Percentiles rank a stretch among this genome's conserved stretches.
phyloP scores from a whole-genome alignment of 2,329 filamentous ascomycete genomes.

The Xenoacremonium recifei region DNA sequence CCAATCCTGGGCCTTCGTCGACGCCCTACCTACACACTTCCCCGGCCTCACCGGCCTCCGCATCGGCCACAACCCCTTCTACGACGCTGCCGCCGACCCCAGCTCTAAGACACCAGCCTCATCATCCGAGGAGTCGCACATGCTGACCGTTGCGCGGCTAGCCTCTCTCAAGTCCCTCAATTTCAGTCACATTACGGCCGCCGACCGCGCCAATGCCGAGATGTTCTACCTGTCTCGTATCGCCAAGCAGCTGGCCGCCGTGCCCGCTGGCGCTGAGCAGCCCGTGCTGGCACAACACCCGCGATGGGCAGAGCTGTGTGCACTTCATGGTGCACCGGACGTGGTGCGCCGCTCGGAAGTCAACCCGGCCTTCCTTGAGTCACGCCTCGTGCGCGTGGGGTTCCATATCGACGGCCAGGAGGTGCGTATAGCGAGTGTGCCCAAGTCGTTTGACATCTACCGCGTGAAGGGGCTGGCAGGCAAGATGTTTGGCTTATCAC shows the following conservation, averaged over 20 bases:
- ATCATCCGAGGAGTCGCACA: conserved; percentile 77
- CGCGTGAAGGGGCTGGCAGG: conserved; percentile 76
- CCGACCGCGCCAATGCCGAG: conserved; percentile 84
- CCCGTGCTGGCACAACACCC: conserved; percentile 64
- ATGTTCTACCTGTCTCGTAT: conserved; percentile 91
- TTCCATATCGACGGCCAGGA: conserved; percentile 35
- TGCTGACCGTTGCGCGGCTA: conserved; percentile 80
- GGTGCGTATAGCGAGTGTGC: conserved; percentile 53
- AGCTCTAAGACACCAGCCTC: conserved; percentile 38
- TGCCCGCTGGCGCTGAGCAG: conserved; percentile 50
- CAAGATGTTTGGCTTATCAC: conserved; percentile 63
- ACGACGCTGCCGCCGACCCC: conserved; percentile 47
- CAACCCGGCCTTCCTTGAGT: conserved; percentile 80
- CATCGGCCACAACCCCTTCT: conserved; percentile 84
- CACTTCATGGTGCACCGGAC: conserved; percentile 69
- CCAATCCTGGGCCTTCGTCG: conserved; percentile 69
- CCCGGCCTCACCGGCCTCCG: conserved; percentile 74
- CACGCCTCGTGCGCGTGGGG: conserved; percentile 67
- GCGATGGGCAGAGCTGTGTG: conserved; percentile 72
- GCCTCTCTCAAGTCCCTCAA: conserved; percentile 67
- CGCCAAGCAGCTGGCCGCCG: conserved; percentile 67
- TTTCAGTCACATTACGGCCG: conserved; percentile 66
- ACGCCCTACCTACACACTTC: conserved; percentile 64
- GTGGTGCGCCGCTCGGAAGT: conserved; percentile 57
- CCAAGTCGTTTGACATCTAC: conserved; percentile 78